phyloP scores from a whole-genome alignment of 139 green algal genomes.

The Chlorella sorokiniana region DNA sequence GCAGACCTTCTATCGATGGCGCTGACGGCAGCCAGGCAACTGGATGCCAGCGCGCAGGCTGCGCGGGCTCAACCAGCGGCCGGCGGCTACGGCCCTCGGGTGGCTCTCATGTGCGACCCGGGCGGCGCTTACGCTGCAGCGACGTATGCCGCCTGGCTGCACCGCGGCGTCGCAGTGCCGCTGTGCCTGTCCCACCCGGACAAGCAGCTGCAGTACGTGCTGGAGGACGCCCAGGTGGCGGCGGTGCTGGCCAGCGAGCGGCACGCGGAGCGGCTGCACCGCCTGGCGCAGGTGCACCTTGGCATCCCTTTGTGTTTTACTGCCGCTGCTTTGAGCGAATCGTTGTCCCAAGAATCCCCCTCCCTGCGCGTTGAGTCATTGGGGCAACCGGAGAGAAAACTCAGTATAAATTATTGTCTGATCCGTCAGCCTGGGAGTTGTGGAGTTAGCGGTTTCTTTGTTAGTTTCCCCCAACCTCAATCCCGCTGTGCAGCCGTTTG shows the following conservation, averaged over 20 bases:
- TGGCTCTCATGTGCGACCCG: conserved; percentile 59
- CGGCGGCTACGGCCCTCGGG: conserved; percentile 15
- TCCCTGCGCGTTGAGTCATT: too few relatives aligned
- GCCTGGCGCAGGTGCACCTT: conserved; percentile 13
- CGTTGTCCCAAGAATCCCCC: too few relatives aligned
- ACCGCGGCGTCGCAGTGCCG: conserved; percentile 79
- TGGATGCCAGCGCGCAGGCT: neutral
- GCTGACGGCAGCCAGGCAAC: neutral
- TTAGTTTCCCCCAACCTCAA: neutral
- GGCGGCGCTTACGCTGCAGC: conserved; percentile 66
- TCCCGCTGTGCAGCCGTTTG: conserved; percentile 2
- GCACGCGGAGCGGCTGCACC: conserved; percentile 34
- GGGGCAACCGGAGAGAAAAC: too few relatives aligned
- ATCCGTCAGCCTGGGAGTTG: too few relatives aligned
- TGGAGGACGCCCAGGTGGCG: conserved; percentile 72
- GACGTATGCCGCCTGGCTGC: conserved; percentile 85
- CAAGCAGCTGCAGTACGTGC: conserved; percentile 81
- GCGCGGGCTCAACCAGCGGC: neutral
- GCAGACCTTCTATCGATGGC: conserved; percentile 8
- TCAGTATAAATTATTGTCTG: too few relatives aligned
- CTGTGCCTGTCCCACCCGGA: conserved; percentile 81
- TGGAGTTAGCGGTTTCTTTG: too few relatives aligned
- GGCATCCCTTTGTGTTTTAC: too few relatives aligned
- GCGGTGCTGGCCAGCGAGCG: conserved; percentile 50
- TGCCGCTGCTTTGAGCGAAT: too few relatives aligned